Evolutionary conservation across 2,329 filamentous ascomycete genomes (phyloP), one percentile per base, ranked within the genome.

Genomic region (Phyllosticta ampelicida): DNA sequence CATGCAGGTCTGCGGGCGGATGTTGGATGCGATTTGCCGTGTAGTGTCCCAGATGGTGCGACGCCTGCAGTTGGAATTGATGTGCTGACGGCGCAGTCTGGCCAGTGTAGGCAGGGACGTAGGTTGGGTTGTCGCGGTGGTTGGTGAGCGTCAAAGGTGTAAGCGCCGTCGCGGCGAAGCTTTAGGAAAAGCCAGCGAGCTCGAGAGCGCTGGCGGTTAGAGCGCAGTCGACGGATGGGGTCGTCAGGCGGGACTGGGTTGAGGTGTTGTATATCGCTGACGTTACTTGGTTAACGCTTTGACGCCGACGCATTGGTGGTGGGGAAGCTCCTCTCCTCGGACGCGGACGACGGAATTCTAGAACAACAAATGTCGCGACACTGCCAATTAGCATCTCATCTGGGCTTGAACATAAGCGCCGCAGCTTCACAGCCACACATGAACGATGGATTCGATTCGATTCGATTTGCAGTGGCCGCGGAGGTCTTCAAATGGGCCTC

Each of bases 401-500:
- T 4, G 11, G 30, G 30, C 11, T 44, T n/a, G 36, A 44, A 44
- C 8, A 18, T 18, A 44, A 16, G 36, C 36, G 30, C 30, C 30
- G 30, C 16, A 16, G 36, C 36, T n/a, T n/a, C 36, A 44, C 36
- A 44, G 36, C 36, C 36, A 44, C 36, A 19, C 4, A 19, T 18
- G 36, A 16, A 6, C 13, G 16, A 44, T n/a, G 16, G 36, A n/a
- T 44, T 44, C 36, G 36, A 18, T 44, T 44, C 16, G 36, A 44
- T n/a, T 44, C 13, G 36, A 44, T n/a, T 44, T 6, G 36, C n/a
- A 44, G 51, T 18, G 20, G 21, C 54, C 54, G 55, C 55, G 55
- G 55, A 44, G 55, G 55, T 58, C 55, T 53, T 18, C 23, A 29
- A 53, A 51, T 50, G 55, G 55, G 48, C 36, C 36, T 44, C 36